Percentiles rank a stretch among this genome's conserved stretches.
These are phyloP conservation scores for Ogataea salicorniae DNA, from an alignment of 805 yeast genomes.

Conservation along the genomic window DNA sequence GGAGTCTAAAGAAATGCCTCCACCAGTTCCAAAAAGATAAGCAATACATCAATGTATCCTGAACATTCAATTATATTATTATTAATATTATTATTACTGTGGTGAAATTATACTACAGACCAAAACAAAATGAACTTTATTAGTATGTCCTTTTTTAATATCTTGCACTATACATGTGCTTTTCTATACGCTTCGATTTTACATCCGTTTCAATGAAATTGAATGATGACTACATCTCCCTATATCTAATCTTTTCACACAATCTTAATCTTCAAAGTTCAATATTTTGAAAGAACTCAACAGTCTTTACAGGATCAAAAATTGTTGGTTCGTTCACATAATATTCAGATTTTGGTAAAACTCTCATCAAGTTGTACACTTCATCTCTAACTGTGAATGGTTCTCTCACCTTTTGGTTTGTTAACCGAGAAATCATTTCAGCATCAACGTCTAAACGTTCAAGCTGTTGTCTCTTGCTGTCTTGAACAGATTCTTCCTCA, in stretches of 20 bases:
- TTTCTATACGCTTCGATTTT: too few species aligned
- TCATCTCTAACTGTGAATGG: constrained; percentile 35
- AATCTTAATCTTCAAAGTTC: constrained; percentile 3
- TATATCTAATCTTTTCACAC: not conserved
- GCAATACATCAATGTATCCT: too few species aligned
- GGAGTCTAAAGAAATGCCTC: too few species aligned
- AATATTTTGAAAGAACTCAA: constrained; percentile 24
- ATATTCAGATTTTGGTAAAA: constrained; percentile 56
- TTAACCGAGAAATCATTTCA: constrained; percentile 19
- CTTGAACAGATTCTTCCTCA: constrained; percentile 8
- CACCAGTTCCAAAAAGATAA: too few species aligned
- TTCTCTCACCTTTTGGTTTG: constrained; percentile 8
- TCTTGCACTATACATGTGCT: too few species aligned
- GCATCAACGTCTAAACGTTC: constrained; percentile 11
- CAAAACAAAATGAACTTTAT: too few species aligned
- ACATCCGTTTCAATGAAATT: not conserved
- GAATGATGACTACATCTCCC: not conserved
- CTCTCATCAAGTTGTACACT: constrained; percentile 45
- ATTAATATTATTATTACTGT: too few species aligned
- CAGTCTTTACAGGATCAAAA: constrained; percentile 52
- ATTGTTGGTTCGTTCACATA: constrained; percentile 42
- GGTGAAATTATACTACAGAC: too few species aligned
- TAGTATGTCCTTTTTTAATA: too few species aligned
- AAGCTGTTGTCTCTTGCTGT: constrained; percentile 9
- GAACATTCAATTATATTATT: too few species aligned